Conservation (phyloP, 345 rosid genomes). For the Salix purpurea region DNA sequence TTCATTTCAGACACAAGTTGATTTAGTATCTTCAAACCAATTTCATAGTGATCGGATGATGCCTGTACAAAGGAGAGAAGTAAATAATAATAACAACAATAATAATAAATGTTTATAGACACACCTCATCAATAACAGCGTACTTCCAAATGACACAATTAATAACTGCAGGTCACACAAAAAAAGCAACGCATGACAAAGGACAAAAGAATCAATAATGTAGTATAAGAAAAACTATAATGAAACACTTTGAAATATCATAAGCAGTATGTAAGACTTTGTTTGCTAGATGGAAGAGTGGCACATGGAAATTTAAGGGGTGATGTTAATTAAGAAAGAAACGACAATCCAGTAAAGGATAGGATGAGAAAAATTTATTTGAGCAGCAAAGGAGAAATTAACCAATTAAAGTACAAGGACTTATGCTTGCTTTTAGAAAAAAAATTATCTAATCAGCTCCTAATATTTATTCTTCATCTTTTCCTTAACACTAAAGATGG, state of each 20-base stretch:
- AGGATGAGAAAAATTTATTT: not conserved
- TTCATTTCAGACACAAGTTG: slow-evolving; percentile 99
- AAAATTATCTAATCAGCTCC: not conserved
- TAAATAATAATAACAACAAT: not conserved
- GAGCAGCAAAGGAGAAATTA: not conserved
- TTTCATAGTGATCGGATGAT: slow-evolving; percentile 74
- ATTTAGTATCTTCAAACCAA: slow-evolving; percentile 93
- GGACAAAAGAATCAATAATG: not conserved
- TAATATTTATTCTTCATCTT: not conserved
- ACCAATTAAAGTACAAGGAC: not conserved
- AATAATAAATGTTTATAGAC: not conserved
- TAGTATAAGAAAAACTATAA: not conserved
- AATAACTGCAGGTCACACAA: not conserved
- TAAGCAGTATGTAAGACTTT: not conserved
- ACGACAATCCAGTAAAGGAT: not conserved
- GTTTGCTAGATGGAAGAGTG: not conserved
- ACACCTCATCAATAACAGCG: not conserved
- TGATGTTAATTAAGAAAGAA: not conserved
- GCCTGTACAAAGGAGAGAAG: slow-evolving; percentile 46
- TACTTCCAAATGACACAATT: not conserved
- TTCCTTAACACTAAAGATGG: not conserved
- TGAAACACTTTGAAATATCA: not conserved
- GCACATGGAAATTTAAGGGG: not conserved
- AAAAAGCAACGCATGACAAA: not conserved
- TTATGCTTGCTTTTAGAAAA: not conserved